Base-by-base conservation (phyloP, 495 filamentous ascomycete genomes). In the Hypoxylon trugodes region DNA sequence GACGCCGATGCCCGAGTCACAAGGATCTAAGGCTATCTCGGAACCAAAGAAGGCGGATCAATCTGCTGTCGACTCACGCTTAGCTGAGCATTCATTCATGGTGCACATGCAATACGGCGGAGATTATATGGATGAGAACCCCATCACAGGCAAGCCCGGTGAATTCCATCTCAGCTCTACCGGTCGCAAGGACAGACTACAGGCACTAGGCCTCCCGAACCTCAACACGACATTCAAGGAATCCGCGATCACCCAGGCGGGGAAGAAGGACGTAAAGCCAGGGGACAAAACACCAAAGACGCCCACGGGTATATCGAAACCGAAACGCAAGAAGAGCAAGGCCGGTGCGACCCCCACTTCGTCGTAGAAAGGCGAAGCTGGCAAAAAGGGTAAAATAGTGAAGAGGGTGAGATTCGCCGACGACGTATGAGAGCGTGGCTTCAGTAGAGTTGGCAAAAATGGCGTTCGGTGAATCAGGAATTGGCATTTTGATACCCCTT, bases 41-140 rank as follows among this genome's bases (percentile, higher is more conserved):
- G 57, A 74, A 36, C 22, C 78, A 3, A 58, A 71, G 40, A 75
- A 66, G 41, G 59, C 61, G 47, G 72, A 54, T 30, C 79, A 77
- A 64, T 58, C 69, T 12, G 70, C 72, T 6, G 69, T 83, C 4
- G 74, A 76, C 15, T 68, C 74, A n/a, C 84, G 85, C 10, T 81
- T 87, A 32, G 76, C 93, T 3, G 85, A 87, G 49, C 87, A 95
- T 55, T 83, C 87, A 0, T 84, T 92, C 43, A 77, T 79, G 47
- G 78, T 95, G 21, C 78, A 88, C 41, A 73, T 87, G 12, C 81
- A 82, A 30, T 88, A 86, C 53, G 85, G 84, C 19, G 84, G 89
- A 42, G 93, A 98, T 49, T 96, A 86, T 74, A 92, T 95, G 86
- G 92, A 98, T 74, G 92, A 96, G 72, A 95, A 88, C 64, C 92